A percentile compares a stretch with the other conserved stretches of the same genome.
Conservation (phyloP, 352 stramenopile species). For the Phytophthora crassamura region DNA sequence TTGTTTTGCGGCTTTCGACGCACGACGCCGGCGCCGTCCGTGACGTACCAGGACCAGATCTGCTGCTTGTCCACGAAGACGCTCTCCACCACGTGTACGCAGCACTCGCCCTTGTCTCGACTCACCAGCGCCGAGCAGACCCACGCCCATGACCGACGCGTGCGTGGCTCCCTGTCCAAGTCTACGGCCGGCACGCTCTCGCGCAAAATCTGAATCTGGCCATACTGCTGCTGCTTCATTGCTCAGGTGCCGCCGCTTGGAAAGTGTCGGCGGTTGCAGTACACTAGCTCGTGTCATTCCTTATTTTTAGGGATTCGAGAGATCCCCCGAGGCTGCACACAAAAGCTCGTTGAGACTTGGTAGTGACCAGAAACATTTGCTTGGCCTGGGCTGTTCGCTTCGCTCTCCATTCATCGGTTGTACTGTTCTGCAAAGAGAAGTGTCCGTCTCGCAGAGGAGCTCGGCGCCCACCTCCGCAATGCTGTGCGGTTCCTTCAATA, state of each 20-base stretch:
- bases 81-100: slow-evolving; percentile 65
- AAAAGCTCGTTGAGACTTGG: no score
- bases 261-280: slow-evolving; percentile 25
- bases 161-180: slow-evolving; percentile 50
- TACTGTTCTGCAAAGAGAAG: no score
- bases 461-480: no score
- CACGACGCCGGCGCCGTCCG: slow-evolving; percentile 50
- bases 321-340: no score
- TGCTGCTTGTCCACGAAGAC: slow-evolving; percentile 80
- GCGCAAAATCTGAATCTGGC: slow-evolving; percentile 57
- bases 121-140: slow-evolving; percentile 70
- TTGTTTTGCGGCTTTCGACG: slow-evolving; percentile 66
- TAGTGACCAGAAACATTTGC: no score
- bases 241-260: slow-evolving; percentile 1
- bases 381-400: no score
- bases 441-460: no score
- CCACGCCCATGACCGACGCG: slow-evolving; percentile 68
- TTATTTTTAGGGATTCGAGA: slow-evolving; percentile 24
- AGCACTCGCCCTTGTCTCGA: slow-evolving; percentile 64
- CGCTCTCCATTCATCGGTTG: no score
- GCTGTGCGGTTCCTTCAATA: no score
- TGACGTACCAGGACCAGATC: slow-evolving; percentile 83
- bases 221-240: slow-evolving; percentile 30
- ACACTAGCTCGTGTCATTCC: not conserved
- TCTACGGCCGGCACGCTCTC: slow-evolving; percentile 62